Evolutionary conservation across 2,329 filamentous ascomycete genomes (phyloP), one percentile per base, ranked within the genome.

Genomic region (Aspergillus sergii): DNA sequence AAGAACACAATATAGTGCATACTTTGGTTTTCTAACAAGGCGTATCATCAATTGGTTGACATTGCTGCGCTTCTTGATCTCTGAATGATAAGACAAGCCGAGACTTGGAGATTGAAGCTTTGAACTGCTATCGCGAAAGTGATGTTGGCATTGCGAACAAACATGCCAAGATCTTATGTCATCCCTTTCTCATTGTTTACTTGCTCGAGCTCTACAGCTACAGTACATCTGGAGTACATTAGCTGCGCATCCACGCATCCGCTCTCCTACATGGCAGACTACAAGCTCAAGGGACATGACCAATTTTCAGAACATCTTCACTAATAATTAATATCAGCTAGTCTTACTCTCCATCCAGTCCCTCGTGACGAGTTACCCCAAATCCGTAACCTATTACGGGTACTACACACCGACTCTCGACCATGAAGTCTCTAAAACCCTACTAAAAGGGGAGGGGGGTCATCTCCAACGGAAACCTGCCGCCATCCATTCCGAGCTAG

Each of bases 131-230:
- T 55, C 51, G 30, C 14, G 30, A n/a, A 16, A 32, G 34, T 16
- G 34, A 16, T 19, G 16, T 51, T 51, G 48, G 26, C 11, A 51
- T 19, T 32, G 14, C 9, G 19, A 39, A 28, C 51, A 55, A 55
- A 55, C 51, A 55, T 39, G 51, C 51, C 51, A 55, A 55, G 51
- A 28, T 26, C 51, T 55, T 55, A 39, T 55, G 51, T 55, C 51
- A 55, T 55, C 51, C 50, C 30, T 30, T 19, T 23, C 28, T 7
- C 48, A 28, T 54, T 32, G 50, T 53, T 32, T 53, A 53, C 50
- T 48, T 28, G 45, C 45, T 48, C 10, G 21, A 48, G 16, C 39
- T n/a, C 39, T 48, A 16, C 10, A 7, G 10, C 45, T 16, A 28
- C 14, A 16, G 26, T 48, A 28, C 45, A 48, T 48, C 32, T 34